Conservation (phyloP, 768 basidiomycete genomes). For the Collybia sp. region DNA sequence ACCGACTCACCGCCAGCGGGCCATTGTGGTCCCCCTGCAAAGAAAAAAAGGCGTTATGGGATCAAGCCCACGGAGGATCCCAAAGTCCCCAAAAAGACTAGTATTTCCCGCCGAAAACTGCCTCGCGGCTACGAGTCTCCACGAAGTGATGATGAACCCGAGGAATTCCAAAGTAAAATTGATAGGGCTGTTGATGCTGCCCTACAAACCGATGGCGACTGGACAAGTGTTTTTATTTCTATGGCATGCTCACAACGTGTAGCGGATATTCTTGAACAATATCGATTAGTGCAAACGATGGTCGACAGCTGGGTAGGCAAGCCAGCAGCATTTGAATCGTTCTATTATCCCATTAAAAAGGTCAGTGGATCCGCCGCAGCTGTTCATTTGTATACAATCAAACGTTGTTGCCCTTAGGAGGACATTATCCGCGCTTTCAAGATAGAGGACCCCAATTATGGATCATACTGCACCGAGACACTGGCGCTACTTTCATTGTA, state of each 20-base stretch:
- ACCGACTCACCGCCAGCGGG: background rate
- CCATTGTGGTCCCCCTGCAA: background rate
- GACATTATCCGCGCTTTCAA: constrained; percentile 53
- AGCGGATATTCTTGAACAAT: constrained; percentile 42
- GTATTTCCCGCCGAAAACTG: background rate
- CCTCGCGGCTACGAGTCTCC: constrained; percentile 21
- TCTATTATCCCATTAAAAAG: constrained; percentile 34
- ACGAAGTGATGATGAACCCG: constrained; percentile 26
- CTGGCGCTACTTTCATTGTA: constrained; percentile 48
- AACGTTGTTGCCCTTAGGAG: constrained; percentile 22
- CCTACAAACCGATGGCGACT: constrained; percentile 40
- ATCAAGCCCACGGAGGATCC: too few relatives aligned
- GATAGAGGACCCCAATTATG: constrained; percentile 35
- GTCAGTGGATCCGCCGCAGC: constrained; percentile 22
- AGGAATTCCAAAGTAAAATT: constrained; percentile 37
- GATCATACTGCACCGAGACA: constrained; percentile 45
- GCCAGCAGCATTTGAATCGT: constrained; percentile 32
- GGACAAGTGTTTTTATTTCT: constrained; percentile 40
- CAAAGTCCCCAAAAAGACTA: too few relatives aligned
- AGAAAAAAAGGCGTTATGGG: too few relatives aligned
- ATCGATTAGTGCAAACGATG: constrained; percentile 46
- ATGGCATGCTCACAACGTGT: constrained; percentile 34
- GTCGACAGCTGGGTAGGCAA: constrained; percentile 40
- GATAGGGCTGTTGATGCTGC: constrained; percentile 35
- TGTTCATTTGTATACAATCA: background rate